These are phyloP conservation scores for Fusarium brevicatenulatum DNA, from an alignment of 2,329 filamentous ascomycete genomes.

Conservation along the genomic window DNA sequence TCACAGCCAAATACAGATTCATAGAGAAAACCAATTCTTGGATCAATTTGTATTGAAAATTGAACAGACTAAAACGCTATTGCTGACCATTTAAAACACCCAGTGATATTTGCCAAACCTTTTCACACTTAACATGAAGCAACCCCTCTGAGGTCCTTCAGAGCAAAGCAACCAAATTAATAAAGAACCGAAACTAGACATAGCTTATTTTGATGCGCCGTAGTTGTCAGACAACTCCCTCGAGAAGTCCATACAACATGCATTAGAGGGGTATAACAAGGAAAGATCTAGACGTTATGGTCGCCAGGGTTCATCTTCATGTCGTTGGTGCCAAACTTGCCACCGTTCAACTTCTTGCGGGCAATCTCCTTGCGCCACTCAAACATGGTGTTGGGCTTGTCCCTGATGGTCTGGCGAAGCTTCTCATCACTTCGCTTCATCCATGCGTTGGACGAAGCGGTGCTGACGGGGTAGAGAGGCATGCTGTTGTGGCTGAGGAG, in stretches of 20 bases:
- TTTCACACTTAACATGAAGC: conserved; percentile 9
- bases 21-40: not conserved
- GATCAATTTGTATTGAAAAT: conserved; percentile 28
- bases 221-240: conserved; percentile 27
- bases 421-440: conserved; percentile 54
- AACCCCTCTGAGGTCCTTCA: not conserved
- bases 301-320: conserved; percentile 29
- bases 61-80: conserved; percentile 28
- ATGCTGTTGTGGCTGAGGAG: conserved; percentile 55
- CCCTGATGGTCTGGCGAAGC: conserved; percentile 53
- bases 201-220: conserved; percentile 41
- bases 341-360: conserved; percentile 27
- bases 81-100: conserved; percentile 12
- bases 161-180: conserved; percentile 32
- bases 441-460: conserved; percentile 51
- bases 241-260: conserved; percentile 30
- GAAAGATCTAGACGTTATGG: conserved; percentile 37
- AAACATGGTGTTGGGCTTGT: conserved; percentile 52
- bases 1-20: not conserved
- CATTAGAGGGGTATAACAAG: conserved; percentile 27
- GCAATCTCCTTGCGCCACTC: conserved; percentile 44
- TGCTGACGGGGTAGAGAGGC: conserved; percentile 66
- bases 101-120: conserved; percentile 23
- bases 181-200: conserved; percentile 19
- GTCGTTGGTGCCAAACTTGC: conserved; percentile 17